Evolutionary conservation across 2,329 filamentous ascomycete genomes (phyloP).

Genomic region (Epichloe gansuensis): DNA sequence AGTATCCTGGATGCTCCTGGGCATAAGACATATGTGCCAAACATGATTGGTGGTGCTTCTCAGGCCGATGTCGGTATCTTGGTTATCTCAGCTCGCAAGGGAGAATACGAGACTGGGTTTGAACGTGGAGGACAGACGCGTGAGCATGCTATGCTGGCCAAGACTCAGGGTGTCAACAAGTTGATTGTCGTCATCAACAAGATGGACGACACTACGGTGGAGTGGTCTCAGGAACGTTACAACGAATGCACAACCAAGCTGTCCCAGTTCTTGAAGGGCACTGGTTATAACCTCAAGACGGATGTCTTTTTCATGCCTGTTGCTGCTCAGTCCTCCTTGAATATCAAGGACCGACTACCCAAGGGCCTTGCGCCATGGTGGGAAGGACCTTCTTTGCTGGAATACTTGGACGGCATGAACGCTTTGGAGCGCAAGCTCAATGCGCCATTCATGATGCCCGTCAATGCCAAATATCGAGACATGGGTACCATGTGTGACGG

Average conservation of each 20-base stretch:
- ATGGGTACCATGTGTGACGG: slow-evolving; percentile 97
- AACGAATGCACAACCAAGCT: slow-evolving; percentile 90
- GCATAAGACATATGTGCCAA: slow-evolving; percentile 95
- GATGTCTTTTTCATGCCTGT: slow-evolving; percentile 95
- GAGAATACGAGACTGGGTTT: slow-evolving; percentile 97
- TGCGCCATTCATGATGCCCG: slow-evolving; percentile 98
- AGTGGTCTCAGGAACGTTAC: slow-evolving; percentile 90
- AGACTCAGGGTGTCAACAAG: slow-evolving; percentile 97
- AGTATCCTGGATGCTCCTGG: slow-evolving; percentile 93
- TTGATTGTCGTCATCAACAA: slow-evolving; percentile 94
- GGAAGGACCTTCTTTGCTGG: slow-evolving; percentile 77
- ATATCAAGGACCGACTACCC: slow-evolving; percentile 80
- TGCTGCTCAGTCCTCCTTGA: slow-evolving; percentile 72
- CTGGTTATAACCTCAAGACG: slow-evolving; percentile 88
- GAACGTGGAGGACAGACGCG: slow-evolving; percentile 92
- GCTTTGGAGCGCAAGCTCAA: slow-evolving; percentile 91
- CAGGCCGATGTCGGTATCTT: slow-evolving; percentile 91
- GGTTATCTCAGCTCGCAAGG: slow-evolving; percentile 92
- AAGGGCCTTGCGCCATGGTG: slow-evolving; percentile 72
- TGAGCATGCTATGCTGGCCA: slow-evolving; percentile 94
- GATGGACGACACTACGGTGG: slow-evolving; percentile 95
- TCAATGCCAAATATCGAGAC: slow-evolving; percentile 92
- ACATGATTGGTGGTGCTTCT: slow-evolving; percentile 93
- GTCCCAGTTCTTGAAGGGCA: slow-evolving; percentile 73
- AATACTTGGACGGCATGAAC: slow-evolving; percentile 90